phyloP scores from a whole-genome alignment of 345 rosid species.

The Ailanthus altissimus region DNA sequence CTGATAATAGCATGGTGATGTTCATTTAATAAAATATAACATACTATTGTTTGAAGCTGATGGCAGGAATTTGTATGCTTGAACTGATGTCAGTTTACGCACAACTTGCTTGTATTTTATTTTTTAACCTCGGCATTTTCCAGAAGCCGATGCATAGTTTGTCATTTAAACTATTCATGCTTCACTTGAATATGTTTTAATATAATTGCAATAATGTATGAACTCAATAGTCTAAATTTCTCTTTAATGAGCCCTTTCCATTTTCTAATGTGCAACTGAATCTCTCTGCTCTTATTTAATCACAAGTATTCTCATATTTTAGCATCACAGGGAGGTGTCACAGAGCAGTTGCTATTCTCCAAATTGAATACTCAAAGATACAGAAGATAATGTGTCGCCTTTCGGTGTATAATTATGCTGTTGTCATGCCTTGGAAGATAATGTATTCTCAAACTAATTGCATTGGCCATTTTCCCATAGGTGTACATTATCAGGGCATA shows the following conservation, averaged over 20 bases:
- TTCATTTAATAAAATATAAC: no score
- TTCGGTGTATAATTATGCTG: background rate
- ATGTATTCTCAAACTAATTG: no score
- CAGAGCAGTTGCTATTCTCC: background rate
- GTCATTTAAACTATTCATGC: no score
- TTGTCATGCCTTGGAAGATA: background rate
- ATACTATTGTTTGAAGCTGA: background rate
- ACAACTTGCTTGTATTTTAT: background rate
- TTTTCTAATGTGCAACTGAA: background rate
- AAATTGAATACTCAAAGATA: background rate
- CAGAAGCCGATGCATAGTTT: no score
- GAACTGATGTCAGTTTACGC: background rate
- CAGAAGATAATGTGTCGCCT: background rate
- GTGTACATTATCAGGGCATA: conserved; percentile 47
- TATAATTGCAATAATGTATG: background rate
- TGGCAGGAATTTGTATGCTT: background rate
- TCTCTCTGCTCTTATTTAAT: background rate
- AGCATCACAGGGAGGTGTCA: background rate
- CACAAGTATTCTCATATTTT: background rate
- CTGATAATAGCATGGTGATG: background rate
- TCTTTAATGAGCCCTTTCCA: background rate
- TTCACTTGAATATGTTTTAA: background rate
- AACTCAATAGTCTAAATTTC: no score
- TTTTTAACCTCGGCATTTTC: no score
- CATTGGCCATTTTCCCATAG: conserved; percentile 14